These are phyloP conservation scores for Diaporthe australafricana DNA, from an alignment of 2,329 filamentous ascomycete genomes.

Conservation along the genomic window DNA sequence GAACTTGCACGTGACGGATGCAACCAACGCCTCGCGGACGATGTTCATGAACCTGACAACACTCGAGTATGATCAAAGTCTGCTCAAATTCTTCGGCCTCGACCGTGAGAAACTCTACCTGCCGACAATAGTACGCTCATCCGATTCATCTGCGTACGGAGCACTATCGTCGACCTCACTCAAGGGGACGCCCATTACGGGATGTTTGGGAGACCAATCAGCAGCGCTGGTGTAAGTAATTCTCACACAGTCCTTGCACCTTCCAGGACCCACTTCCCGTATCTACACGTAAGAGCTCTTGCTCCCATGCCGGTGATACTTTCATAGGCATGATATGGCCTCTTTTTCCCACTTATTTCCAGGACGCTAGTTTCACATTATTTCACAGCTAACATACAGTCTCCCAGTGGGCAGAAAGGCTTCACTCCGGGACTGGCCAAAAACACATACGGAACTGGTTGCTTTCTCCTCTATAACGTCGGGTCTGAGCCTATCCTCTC, in stretches of 20 bases:
- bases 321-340: too few relatives aligned
- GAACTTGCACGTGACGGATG: conserved; percentile 84
- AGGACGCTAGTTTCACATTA: too few relatives aligned
- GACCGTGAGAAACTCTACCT: conserved; percentile 75
- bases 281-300: not conserved
- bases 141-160: conserved; percentile 80
- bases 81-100: conserved; percentile 84
- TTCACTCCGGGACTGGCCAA: conserved; percentile 87
- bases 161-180: conserved; percentile 73
- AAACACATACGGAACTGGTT: conserved; percentile 92
- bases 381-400: not conserved
- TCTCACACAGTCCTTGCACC: rapidly evolving
- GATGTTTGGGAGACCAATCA: conserved; percentile 88
- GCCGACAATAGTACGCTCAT: conserved; percentile 85
- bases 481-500: conserved; percentile 88
- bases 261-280: too few relatives aligned
- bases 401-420: conserved; percentile 75
- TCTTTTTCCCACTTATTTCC: too few relatives aligned
- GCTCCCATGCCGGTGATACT: too few relatives aligned
- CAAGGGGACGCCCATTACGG: conserved; percentile 78
- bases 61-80: conserved; percentile 80
- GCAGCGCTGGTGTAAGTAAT: conserved; percentile 73
- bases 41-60: conserved; percentile 95
- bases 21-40: conserved; percentile 88
- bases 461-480: conserved; percentile 90